A percentile compares a stretch with the other conserved stretches of the same genome.
Conservation (phyloP, 2,329 filamentous ascomycete species). For the Septoria petroselini region DNA sequence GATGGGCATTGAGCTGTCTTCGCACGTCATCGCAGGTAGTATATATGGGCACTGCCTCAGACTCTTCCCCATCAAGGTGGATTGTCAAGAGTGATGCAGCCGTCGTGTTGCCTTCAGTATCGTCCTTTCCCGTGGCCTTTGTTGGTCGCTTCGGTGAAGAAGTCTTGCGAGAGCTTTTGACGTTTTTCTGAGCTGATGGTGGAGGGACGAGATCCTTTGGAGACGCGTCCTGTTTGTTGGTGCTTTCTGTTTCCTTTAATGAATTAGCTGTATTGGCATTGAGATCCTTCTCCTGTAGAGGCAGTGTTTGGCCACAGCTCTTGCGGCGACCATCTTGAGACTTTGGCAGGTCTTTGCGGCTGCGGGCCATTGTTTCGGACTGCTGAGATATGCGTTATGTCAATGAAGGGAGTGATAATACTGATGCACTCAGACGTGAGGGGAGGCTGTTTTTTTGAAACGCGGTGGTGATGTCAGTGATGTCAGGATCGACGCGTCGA, state of each 20-base stretch:
- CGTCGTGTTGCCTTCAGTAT: not conserved
- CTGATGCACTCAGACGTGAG: too few relatives aligned
- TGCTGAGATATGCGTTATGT: not conserved
- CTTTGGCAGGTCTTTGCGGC: not conserved
- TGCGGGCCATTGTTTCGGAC: not conserved
- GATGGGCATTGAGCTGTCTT: constrained; percentile 53
- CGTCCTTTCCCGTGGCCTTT: too few relatives aligned
- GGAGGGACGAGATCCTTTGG: not conserved
- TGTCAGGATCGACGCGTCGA: too few relatives aligned
- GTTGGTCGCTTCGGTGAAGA: not conserved
- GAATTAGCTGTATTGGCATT: not conserved
- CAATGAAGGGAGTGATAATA: not conserved
- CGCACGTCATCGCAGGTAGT: constrained; percentile 58
- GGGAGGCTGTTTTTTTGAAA: too few relatives aligned
- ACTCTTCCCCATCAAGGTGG: constrained; percentile 48
- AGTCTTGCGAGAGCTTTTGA: not conserved
- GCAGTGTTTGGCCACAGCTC: not conserved
- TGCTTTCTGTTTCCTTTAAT: not conserved
- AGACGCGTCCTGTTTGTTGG: not conserved
- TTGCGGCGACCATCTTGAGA: not conserved
- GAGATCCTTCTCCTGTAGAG: not conserved
- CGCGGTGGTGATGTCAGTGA: too few relatives aligned
- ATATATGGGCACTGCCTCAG: constrained; percentile 49
- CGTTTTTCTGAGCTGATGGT: not conserved
- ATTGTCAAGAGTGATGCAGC: constrained; percentile 40